Conservation (phyloP, 148 eudicot species). For the Vaccinium corymbosum region DNA sequence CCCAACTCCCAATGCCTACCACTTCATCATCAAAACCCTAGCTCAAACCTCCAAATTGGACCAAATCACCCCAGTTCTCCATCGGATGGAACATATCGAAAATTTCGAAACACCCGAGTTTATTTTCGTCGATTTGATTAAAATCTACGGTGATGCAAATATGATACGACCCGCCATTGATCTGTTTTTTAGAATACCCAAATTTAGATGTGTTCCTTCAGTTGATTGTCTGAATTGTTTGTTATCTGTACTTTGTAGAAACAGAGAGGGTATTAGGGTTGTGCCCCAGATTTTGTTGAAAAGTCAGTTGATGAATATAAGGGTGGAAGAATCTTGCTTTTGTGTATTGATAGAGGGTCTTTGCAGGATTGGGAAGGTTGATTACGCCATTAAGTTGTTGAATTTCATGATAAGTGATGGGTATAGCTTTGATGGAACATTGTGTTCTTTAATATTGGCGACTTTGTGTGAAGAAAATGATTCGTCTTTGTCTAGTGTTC, state of each 20-base stretch:
- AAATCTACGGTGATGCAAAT: constrained; percentile 36
- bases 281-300: constrained; percentile 49
- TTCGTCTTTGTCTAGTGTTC: constrained; percentile 18
- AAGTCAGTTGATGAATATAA: constrained; percentile 42
- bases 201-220: constrained; percentile 53
- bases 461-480: constrained; percentile 31
- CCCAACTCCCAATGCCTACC: constrained; percentile 48
- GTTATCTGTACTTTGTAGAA: constrained; percentile 42
- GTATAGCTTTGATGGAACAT: constrained; percentile 26
- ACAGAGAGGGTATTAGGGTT: constrained; percentile 29
- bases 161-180: constrained; percentile 45
- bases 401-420: constrained; percentile 43
- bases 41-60: constrained; percentile 31
- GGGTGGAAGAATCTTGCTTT: constrained; percentile 48
- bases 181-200: constrained; percentile 49
- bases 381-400: constrained; percentile 43
- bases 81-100: constrained; percentile 37
- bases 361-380: constrained; percentile 44
- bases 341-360: constrained; percentile 47
- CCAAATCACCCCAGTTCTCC: constrained; percentile 33
- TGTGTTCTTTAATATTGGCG: constrained; percentile 42
- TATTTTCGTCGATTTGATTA: constrained; percentile 53
- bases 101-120: constrained; percentile 54
- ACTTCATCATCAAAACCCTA: constrained; percentile 40
- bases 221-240: constrained; percentile 45